These are phyloP conservation scores for Rhynchospora tenuis DNA, from an alignment of 176 grass and related monocot genomes.

Conservation along the genomic window DNA sequence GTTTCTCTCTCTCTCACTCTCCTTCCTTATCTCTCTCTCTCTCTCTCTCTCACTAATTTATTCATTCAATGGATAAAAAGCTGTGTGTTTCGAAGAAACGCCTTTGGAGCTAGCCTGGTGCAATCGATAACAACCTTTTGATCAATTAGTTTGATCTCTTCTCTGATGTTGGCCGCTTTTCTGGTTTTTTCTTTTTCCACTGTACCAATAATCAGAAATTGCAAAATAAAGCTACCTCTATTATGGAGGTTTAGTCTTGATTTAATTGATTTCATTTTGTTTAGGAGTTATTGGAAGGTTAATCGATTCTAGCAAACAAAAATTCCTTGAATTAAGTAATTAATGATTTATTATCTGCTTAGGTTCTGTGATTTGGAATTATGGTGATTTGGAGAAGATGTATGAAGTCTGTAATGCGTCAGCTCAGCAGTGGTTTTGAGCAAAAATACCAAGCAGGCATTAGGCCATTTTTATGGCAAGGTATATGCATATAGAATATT, in stretches of 20 bases:
- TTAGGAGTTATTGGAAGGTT: neutral
- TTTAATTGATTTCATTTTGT: no score
- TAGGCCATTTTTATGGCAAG: conserved; percentile 11
- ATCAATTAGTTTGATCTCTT: no score
- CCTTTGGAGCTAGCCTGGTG: no score
- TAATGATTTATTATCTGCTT: neutral
- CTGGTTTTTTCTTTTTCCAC: no score
- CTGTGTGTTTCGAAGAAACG: no score
- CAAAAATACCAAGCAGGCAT: neutral
- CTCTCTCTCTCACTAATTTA: neutral
- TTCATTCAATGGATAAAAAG: no score
- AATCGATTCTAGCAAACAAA: neutral
- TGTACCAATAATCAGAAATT: no score
- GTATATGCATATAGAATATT: conserved; percentile 2
- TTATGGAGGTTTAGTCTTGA: no score
- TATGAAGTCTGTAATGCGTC: neutral
- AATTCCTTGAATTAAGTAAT: neutral
- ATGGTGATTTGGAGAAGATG: conserved; percentile 23
- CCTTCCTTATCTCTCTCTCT: neutral
- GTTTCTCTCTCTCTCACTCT: neutral
- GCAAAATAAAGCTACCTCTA: no score
- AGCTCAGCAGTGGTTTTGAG: neutral
- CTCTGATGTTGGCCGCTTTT: no score
- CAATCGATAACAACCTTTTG: no score
- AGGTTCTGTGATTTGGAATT: neutral